phyloP scores from a whole-genome alignment of 768 basidiomycete species.

The Pleurotus ostreatus region DNA sequence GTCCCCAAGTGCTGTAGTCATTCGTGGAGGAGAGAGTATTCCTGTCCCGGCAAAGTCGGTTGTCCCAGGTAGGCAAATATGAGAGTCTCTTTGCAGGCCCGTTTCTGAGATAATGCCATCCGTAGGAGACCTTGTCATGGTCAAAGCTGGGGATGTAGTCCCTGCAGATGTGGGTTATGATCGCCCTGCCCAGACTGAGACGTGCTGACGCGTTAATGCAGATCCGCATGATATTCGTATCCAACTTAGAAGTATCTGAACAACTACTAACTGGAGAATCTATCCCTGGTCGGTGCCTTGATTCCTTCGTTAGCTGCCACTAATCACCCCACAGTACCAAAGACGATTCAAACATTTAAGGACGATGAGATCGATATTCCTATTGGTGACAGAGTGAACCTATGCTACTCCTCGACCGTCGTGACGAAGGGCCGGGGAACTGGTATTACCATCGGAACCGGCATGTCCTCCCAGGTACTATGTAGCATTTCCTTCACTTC shows the following conservation, averaged over 20 bases:
- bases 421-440: constrained; percentile 14
- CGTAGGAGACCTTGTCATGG: constrained; percentile 32
- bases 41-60: constrained; percentile 37
- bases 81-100: background rate
- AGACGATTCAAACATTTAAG: constrained; percentile 29
- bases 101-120: background rate
- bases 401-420: constrained; percentile 12
- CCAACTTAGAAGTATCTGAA: constrained; percentile 47
- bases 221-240: constrained; percentile 39
- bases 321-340: constrained; percentile 24
- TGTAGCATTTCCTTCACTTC: background rate
- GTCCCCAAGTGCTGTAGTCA: constrained; percentile 22
- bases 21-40: constrained; percentile 35
- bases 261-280: constrained; percentile 51
- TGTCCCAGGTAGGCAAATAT: constrained; percentile 27
- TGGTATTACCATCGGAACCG: constrained; percentile 7
- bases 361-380: constrained; percentile 29
- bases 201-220: constrained; percentile 10
- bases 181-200: background rate
- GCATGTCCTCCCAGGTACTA: constrained; percentile 7
- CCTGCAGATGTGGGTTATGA: constrained; percentile 36
- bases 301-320: background rate
- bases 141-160: constrained; percentile 37
- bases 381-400: constrained; percentile 18
- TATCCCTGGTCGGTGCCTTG: constrained; percentile 30